These are phyloP conservation scores for Fusarium guadeloupense DNA, from an alignment of 2,329 filamentous ascomycete species.

Conservation along the genomic window DNA sequence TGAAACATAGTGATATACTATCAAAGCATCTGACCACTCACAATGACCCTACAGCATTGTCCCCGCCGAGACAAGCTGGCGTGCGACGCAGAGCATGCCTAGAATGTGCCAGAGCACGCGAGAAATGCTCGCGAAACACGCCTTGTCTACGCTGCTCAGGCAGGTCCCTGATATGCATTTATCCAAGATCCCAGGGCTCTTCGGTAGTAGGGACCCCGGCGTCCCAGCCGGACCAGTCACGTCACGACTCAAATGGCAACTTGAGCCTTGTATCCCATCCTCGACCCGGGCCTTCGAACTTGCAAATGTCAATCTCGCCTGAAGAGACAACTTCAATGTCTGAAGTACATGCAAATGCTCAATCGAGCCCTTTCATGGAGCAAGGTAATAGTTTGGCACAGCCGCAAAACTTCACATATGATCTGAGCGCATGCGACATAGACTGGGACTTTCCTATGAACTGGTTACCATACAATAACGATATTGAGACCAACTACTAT, in stretches of 20 bases:
- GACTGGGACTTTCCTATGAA: conserved; percentile 37
- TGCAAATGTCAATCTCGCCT: neutral
- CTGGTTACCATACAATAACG: conserved; percentile 39
- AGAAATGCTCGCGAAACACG: conserved; percentile 20
- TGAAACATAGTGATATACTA: neutral
- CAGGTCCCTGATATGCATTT: conserved; percentile 12
- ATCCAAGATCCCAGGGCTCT: neutral
- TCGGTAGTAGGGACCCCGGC: accelerated
- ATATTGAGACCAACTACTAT: conserved; percentile 36
- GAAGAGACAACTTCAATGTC: neutral
- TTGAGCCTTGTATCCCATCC: neutral
- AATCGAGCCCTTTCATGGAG: neutral
- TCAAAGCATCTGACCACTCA: conserved; percentile 7
- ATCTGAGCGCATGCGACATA: conserved; percentile 6
- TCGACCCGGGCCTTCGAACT: neutral
- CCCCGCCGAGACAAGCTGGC: neutral
- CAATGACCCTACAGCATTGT: neutral
- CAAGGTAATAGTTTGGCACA: neutral
- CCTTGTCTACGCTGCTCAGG: conserved; percentile 24
- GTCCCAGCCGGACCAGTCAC: neutral
- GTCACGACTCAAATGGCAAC: neutral
- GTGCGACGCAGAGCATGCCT: conserved; percentile 17
- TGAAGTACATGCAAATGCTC: neutral
- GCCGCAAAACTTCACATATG: conserved; percentile 1
- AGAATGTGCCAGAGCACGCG: conserved; percentile 25